A percentile compares a stretch with the other conserved stretches of the same genome.
Evolutionary conservation across 805 yeast genomes (phyloP).

Genomic region (Lipomyces chichibuensis): DNA sequence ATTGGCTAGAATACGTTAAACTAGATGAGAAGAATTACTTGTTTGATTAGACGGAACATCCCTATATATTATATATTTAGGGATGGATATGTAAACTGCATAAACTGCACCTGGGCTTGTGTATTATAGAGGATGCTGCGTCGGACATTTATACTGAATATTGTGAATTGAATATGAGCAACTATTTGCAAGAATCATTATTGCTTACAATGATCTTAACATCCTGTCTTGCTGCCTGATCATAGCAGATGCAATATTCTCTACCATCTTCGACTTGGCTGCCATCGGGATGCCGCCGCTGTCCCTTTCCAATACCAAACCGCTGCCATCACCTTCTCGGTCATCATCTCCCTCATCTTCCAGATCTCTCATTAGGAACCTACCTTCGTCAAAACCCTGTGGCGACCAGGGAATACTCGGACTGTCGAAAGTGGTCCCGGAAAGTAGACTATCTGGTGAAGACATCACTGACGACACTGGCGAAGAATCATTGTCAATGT

Average conservation of each 20-base stretch:
- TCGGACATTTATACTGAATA: not conserved
- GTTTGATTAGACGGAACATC: too few relatives aligned
- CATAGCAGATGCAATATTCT: slow-evolving; percentile 28
- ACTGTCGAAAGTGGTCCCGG: slow-evolving; percentile 20
- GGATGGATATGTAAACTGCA: not conserved
- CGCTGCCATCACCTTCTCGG: slow-evolving; percentile 13
- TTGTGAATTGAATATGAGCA: not conserved
- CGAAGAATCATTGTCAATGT: not conserved
- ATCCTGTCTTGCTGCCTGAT: slow-evolving; percentile 22
- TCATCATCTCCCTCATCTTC: slow-evolving; percentile 7
- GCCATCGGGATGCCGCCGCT: slow-evolving; percentile 20
- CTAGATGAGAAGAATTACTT: not conserved
- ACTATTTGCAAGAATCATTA: not conserved
- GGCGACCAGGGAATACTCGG: slow-evolving; percentile 19
- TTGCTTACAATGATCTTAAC: not conserved
- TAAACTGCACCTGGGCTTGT: not conserved
- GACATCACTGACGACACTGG: slow-evolving; percentile 18
- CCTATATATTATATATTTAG: too few relatives aligned
- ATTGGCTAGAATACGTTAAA: slow-evolving; percentile 57
- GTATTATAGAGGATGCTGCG: not conserved
- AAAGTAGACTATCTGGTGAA: slow-evolving; percentile 24
- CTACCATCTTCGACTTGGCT: slow-evolving; percentile 19
- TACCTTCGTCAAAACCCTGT: not conserved
- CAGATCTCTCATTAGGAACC: slow-evolving; percentile 5
- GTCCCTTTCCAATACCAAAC: slow-evolving; percentile 5